Conservation (phyloP, 495 filamentous ascomycete species). For the Jackrogersella minutella region DNA sequence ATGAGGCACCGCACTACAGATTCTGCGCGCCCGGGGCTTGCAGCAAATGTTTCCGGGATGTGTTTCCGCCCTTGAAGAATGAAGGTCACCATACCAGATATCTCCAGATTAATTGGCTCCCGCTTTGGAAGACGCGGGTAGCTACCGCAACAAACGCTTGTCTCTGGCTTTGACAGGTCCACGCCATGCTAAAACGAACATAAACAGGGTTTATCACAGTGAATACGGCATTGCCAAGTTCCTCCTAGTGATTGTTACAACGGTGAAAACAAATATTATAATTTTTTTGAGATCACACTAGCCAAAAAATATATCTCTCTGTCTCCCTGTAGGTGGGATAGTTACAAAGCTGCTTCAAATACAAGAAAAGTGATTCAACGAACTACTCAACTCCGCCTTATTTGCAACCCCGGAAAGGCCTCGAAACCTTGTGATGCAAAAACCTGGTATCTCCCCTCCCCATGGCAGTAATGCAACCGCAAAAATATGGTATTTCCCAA, state of each 20-base stretch:
- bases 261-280: not conserved
- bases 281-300: conserved; percentile 1
- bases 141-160: conserved; percentile 6
- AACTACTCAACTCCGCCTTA: conserved; percentile 21
- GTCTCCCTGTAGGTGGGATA: not conserved
- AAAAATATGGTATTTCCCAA: conserved; percentile 25
- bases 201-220: conserved; percentile 1
- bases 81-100: not conserved
- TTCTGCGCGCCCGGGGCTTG: conserved; percentile 8
- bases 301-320: not conserved
- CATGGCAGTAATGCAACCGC: conserved; percentile 24
- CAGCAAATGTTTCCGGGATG: not conserved
- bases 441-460: conserved; percentile 43
- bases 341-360: not conserved
- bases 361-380: conserved; percentile 3
- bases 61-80: not conserved
- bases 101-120: not conserved
- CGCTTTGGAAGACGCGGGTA: not conserved
- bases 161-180: not conserved
- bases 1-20: conserved; percentile 22
- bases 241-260: not conserved
- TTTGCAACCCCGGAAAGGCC: conserved; percentile 35
- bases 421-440: conserved; percentile 39
- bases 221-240: not conserved
- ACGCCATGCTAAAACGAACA: not conserved